Conservation (phyloP, 2,329 filamentous ascomycete species). For the Trichoderma cornu-damae region DNA sequence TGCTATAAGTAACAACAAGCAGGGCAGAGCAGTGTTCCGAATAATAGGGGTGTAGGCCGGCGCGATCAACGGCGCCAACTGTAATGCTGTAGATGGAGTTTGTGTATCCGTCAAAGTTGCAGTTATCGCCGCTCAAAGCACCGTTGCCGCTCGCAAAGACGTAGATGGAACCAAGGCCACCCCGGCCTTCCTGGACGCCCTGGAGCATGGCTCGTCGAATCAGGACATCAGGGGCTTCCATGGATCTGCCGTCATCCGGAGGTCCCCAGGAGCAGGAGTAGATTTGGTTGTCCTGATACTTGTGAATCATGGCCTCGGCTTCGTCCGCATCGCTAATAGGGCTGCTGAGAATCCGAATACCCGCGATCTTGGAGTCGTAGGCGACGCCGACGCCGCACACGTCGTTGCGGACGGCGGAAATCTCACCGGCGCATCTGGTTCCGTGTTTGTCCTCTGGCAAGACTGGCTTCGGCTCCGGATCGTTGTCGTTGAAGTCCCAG, state of each 20-base stretch:
- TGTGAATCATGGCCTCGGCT: constrained; percentile 86
- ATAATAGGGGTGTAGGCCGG: constrained; percentile 88
- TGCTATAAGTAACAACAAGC: constrained; percentile 94
- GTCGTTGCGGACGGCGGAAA: constrained; percentile 85
- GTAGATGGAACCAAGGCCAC: constrained; percentile 81
- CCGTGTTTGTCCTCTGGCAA: constrained; percentile 84
- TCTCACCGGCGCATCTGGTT: constrained; percentile 90
- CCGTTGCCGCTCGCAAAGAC: constrained; percentile 96
- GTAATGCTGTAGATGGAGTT: constrained; percentile 99
- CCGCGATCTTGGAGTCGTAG: constrained; percentile 84
- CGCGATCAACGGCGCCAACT: constrained; percentile 84
- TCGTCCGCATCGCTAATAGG: constrained; percentile 90
- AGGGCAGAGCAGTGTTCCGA: constrained; percentile 95
- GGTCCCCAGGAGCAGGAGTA: constrained; percentile 99
- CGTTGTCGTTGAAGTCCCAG: constrained; percentile 91
- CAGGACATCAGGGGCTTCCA: constrained; percentile 87
- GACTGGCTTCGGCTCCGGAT: constrained; percentile 71
- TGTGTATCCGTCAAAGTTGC: constrained; percentile 98
- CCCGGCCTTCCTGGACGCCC: constrained; percentile 81
- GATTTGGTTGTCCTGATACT: constrained; percentile 85
- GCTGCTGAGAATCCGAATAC: constrained; percentile 87
- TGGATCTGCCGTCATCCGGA: constrained; percentile 84
- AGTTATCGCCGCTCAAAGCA: constrained; percentile 82
- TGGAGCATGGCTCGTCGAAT: constrained; percentile 90
- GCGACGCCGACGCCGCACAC: constrained; percentile 95